Conservation (phyloP, 2,329 filamentous ascomycete species). For the Paradendryphiella salina region DNA sequence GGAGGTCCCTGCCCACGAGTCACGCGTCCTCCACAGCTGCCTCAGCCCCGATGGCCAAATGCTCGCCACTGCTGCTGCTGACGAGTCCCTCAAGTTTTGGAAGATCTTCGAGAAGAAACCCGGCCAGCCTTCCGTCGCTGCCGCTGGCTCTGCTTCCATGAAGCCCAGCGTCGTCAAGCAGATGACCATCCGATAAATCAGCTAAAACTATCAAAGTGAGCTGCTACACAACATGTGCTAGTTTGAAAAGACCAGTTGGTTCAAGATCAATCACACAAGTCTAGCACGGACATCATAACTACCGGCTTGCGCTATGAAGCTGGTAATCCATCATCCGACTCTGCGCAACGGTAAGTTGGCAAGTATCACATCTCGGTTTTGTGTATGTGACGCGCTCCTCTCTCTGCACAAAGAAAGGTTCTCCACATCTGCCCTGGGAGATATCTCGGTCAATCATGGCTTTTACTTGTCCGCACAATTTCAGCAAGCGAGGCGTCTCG, state of each 20-base stretch:
- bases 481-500: constrained; percentile 40
- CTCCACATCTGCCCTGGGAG: constrained; percentile 42
- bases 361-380: constrained; percentile 48
- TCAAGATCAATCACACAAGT: constrained; percentile 18
- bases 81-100: constrained; percentile 99
- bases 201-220: not conserved
- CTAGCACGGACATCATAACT: constrained; percentile 21
- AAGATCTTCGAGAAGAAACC: constrained; percentile 99
- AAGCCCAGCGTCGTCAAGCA: constrained; percentile 84
- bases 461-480: constrained; percentile 19
- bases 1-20: constrained; percentile 97
- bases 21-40: constrained; percentile 92
- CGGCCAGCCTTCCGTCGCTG: constrained; percentile 66
- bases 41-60: constrained; percentile 97
- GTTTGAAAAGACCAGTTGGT: constrained; percentile 17
- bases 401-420: constrained; percentile 21
- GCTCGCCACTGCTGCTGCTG: constrained; percentile 91
- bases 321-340: constrained; percentile 36
- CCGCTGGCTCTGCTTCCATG: constrained; percentile 72
- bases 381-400: constrained; percentile 47
- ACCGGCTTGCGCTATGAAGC: constrained; percentile 47
- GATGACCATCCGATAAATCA: constrained; percentile 66
- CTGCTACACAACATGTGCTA: not conserved
- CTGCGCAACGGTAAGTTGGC: constrained; percentile 50
- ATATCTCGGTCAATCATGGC: constrained; percentile 28